Evolutionary conservation across 352 stramenopile genomes (phyloP).

Genomic region (Paralagenidium karlingii): DNA sequence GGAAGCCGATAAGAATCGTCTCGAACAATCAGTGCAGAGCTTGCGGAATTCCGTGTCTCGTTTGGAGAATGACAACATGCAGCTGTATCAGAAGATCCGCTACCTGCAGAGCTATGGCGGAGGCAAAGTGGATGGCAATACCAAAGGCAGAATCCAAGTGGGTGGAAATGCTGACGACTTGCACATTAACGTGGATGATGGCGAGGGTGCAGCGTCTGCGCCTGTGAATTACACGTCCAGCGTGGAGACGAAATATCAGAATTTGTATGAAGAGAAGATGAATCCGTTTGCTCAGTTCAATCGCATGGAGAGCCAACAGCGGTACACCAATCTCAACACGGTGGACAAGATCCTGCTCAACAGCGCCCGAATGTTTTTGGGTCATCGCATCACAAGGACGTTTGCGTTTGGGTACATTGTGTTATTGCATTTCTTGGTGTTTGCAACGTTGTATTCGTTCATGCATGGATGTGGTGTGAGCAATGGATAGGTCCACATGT

Average conservation of each 20-base stretch:
- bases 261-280: conserved; percentile 86
- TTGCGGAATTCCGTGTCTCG: conserved; percentile 51
- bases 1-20: conserved; percentile 51
- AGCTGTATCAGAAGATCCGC: conserved; percentile 85
- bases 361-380: conserved; percentile 70
- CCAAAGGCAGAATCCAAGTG: background rate
- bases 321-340: conserved; percentile 82
- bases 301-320: conserved; percentile 80
- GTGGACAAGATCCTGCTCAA: conserved; percentile 86
- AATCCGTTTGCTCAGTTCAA: conserved; percentile 89
- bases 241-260: conserved; percentile 58
- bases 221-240: conserved; percentile 1
- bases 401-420: conserved; percentile 77
- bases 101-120: conserved; percentile 72
- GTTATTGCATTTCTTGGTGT: conserved; percentile 75
- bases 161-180: conserved; percentile 5
- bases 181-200: conserved; percentile 20
- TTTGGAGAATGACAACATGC: conserved; percentile 84
- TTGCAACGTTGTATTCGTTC: conserved; percentile 78
- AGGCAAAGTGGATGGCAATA: conserved; percentile 5
- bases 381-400: conserved; percentile 70
- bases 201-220: conserved; percentile 3
- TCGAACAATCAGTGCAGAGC: conserved; percentile 48
- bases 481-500: too few relatives aligned
- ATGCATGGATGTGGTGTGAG: conserved; percentile 75